Percentiles rank a stretch among this genome's conserved stretches.
phyloP scores from a whole-genome alignment of 2,329 filamentous ascomycete species.

The Pyrenophora seminiperda region DNA sequence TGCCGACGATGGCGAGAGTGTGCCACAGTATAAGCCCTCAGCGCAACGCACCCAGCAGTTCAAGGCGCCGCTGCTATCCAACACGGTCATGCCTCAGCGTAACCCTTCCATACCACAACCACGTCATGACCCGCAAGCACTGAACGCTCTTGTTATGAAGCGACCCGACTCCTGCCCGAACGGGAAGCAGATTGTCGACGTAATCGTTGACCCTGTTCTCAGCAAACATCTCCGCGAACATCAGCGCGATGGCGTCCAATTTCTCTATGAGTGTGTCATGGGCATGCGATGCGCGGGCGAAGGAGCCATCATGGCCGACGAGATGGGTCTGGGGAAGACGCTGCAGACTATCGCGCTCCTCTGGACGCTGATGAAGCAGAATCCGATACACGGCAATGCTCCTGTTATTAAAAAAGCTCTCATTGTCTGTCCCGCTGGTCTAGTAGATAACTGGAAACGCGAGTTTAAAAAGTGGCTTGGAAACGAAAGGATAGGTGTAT shows the following conservation, averaged over 20 bases:
- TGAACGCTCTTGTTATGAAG: slow-evolving; percentile 70
- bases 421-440: slow-evolving; percentile 73
- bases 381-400: slow-evolving; percentile 63
- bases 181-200: slow-evolving; percentile 71
- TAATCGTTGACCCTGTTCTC: slow-evolving; percentile 72
- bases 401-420: slow-evolving; percentile 72
- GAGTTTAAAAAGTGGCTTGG: slow-evolving; percentile 78
- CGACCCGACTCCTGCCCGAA: slow-evolving; percentile 60
- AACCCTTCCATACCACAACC: slow-evolving; percentile 59
- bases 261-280: slow-evolving; percentile 78
- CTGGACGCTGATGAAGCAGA: slow-evolving; percentile 75
- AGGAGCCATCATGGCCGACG: slow-evolving; percentile 73
- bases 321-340: slow-evolving; percentile 78
- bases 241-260: slow-evolving; percentile 71
- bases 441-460: slow-evolving; percentile 74
- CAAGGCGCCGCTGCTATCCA: slow-evolving; percentile 65
- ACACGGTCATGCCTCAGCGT: slow-evolving; percentile 56
- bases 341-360: slow-evolving; percentile 72
- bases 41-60: slow-evolving; percentile 57
- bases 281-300: slow-evolving; percentile 69
- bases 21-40: slow-evolving; percentile 46
- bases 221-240: slow-evolving; percentile 67
- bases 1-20: slow-evolving; percentile 41
- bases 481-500: slow-evolving; percentile 70
- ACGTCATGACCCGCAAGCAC: slow-evolving; percentile 66